Evolutionary conservation across 345 rosid genomes (phyloP).

Genomic region (Citrus mangshanensis): DNA sequence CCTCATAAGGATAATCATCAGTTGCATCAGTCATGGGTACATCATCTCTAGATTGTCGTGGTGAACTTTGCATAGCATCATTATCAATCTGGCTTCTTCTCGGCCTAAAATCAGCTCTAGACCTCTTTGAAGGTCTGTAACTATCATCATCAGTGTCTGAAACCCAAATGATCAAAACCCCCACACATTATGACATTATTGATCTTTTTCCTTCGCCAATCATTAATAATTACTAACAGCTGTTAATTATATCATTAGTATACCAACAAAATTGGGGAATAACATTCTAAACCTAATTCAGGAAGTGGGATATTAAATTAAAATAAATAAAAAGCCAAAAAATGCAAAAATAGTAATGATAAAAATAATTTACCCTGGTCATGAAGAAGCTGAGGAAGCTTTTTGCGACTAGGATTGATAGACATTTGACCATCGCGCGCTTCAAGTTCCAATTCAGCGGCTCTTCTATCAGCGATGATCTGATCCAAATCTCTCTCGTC

Average conservation of each 20-base stretch:
- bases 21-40: slow-evolving; percentile 91
- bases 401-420: slow-evolving; percentile 42
- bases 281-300: background rate
- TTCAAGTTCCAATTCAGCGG: slow-evolving; percentile 74
- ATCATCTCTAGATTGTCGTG: slow-evolving; percentile 70
- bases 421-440: slow-evolving; percentile 52
- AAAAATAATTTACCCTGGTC: slow-evolving; percentile 53
- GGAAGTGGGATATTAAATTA: background rate
- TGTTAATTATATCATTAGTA: background rate
- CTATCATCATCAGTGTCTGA: slow-evolving; percentile 83
- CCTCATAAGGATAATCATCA: slow-evolving; percentile 70
- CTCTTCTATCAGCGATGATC: slow-evolving; percentile 70
- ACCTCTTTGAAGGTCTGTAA: slow-evolving; percentile 82
- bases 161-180: slow-evolving; percentile 4
- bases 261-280: background rate
- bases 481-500: slow-evolving; percentile 82
- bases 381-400: slow-evolving; percentile 84
- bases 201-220: background rate
- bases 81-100: slow-evolving; percentile 63
- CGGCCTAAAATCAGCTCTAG: slow-evolving; percentile 63
- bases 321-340: background rate
- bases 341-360: background rate
- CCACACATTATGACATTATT: background rate
- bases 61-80: slow-evolving; percentile 78
- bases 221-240: background rate